Conservation (phyloP, 495 filamentous ascomycete species). For the Astrocystis sublimbata region DNA sequence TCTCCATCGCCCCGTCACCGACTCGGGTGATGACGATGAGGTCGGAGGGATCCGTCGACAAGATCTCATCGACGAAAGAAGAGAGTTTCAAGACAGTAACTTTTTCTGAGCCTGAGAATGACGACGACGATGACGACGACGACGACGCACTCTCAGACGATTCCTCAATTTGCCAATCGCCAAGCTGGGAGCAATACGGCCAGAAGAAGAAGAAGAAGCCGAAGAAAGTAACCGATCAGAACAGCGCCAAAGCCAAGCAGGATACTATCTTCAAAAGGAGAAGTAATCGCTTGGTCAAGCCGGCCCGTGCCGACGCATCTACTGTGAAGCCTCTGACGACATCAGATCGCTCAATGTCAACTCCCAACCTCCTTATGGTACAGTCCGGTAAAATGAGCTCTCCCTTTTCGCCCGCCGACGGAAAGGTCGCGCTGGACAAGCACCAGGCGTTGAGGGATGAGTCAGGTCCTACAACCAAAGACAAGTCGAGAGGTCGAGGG, state of each 20-base stretch:
- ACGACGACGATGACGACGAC: no score
- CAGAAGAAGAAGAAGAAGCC: slow-evolving; percentile 51
- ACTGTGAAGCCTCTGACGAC: slow-evolving; percentile 23
- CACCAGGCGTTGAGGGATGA: slow-evolving; percentile 6
- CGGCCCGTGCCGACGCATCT: slow-evolving; percentile 27
- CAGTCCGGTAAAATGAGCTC: slow-evolving; percentile 22
- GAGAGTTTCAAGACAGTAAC: slow-evolving; percentile 46
- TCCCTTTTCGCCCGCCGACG: background rate
- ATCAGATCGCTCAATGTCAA: slow-evolving; percentile 27
- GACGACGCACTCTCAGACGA: slow-evolving; percentile 45
- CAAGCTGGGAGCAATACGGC: slow-evolving; percentile 55
- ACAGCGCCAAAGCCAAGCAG: slow-evolving; percentile 44
- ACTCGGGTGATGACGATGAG: slow-evolving; percentile 18
- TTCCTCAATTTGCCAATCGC: slow-evolving; percentile 58
- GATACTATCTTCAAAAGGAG: slow-evolving; percentile 43
- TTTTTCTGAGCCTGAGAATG: slow-evolving; percentile 41
- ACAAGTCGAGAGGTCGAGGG: slow-evolving; percentile 29
- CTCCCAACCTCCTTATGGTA: slow-evolving; percentile 24
- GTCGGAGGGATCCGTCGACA: slow-evolving; percentile 23
- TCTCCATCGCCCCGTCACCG: slow-evolving; percentile 42
- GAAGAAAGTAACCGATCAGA: slow-evolving; percentile 46
- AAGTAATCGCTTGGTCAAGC: slow-evolving; percentile 40
- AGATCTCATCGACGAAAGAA: slow-evolving; percentile 21
- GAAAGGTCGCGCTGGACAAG: background rate
- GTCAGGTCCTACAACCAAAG: slow-evolving; percentile 18